phyloP scores from a whole-genome alignment of 805 yeast species.

The Saturnispora gosingensis region DNA sequence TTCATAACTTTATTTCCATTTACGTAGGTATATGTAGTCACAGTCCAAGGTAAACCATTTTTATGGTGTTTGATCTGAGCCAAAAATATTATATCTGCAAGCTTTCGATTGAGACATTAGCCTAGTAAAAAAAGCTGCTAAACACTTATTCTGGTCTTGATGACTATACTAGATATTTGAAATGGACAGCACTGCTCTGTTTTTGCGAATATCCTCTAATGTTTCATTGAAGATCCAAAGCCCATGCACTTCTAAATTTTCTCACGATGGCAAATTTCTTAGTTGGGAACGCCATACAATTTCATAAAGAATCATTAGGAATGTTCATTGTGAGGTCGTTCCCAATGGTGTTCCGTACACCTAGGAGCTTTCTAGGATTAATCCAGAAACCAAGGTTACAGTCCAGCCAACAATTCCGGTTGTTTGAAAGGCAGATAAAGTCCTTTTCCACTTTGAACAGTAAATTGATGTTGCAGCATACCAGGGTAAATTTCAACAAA shows the following conservation, averaged over 20 bases:
- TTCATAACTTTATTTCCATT: no score
- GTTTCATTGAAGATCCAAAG: not conserved
- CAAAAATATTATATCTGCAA: no score
- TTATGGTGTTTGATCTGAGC: not conserved
- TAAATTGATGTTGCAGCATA: conserved; percentile 11
- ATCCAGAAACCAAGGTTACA: not conserved
- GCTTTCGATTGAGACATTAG: no score
- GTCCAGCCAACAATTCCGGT: not conserved
- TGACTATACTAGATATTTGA: no score
- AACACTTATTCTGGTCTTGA: no score
- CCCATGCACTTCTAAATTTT: not conserved
- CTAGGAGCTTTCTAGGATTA: not conserved
- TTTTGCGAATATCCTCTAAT: not conserved
- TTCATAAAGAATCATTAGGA: not conserved
- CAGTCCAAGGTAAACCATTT: not conserved
- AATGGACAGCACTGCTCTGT: not conserved
- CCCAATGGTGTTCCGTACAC: not conserved
- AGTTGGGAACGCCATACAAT: not conserved
- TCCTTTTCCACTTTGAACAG: conserved; percentile 14
- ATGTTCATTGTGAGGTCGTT: not conserved
- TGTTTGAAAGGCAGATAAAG: not conserved
- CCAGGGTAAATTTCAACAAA: conserved; percentile 7
- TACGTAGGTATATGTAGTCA: not conserved
- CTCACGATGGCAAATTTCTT: not conserved
- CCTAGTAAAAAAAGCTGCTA: no score